Conservation (phyloP, 345 rosid genomes). For the Murraya koenigii region DNA sequence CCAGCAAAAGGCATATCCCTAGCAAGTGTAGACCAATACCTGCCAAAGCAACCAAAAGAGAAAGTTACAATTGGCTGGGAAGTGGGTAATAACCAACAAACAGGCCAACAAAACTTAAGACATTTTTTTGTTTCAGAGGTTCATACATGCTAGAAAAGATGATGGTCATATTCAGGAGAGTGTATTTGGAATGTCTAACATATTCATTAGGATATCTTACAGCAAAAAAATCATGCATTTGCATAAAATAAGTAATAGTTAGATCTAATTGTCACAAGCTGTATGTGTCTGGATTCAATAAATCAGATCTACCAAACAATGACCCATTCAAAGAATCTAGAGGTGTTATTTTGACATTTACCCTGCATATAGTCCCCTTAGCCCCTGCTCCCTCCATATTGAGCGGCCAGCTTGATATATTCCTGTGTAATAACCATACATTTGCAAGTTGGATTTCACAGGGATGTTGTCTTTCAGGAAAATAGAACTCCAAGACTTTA, state of each 20-base stretch:
- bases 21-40: constrained; percentile 88
- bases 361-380: constrained; percentile 89
- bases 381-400: constrained; percentile 86
- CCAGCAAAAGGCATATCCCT: constrained; percentile 98
- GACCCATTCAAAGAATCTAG: neutral
- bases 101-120: constrained; percentile 8
- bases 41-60: constrained; percentile 30
- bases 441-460: constrained; percentile 44
- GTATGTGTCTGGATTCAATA: neutral
- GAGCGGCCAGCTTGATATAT: constrained; percentile 87
- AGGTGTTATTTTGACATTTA: constrained; percentile 23
- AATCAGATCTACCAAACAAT: neutral
- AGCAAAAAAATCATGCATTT: neutral
- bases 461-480: constrained; percentile 39
- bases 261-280: neutral
- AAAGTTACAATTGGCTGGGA: constrained; percentile 1
- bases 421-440: constrained; percentile 78
- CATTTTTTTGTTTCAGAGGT: neutral
- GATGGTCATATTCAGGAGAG: neutral
- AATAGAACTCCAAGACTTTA: constrained; percentile 64
- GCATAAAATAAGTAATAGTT: neutral
- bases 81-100: neutral
- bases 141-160: neutral
- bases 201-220: neutral
- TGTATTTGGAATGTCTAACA: neutral